phyloP scores from a whole-genome alignment of 1,284 basidiomycete species.

The Cryptococcus deneoformans region DNA sequence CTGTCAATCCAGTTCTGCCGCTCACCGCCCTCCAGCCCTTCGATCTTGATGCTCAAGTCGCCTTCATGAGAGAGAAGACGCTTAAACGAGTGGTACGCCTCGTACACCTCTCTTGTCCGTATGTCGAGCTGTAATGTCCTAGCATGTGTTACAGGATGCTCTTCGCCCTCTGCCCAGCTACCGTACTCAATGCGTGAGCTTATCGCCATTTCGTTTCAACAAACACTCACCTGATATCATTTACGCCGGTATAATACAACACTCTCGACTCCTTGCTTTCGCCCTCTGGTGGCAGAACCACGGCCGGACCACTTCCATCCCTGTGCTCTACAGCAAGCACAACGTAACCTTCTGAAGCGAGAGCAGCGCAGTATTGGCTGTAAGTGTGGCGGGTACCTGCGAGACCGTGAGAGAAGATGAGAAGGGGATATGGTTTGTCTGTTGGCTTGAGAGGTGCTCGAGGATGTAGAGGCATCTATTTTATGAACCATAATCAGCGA shows the following conservation, averaged over 20 bases:
- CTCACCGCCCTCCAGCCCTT: conserved; percentile 5
- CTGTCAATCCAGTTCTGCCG: conserved; percentile 46
- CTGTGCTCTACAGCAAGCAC: conserved; percentile 74
- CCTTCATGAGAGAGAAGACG: conserved; percentile 12
- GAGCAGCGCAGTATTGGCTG: conserved; percentile 64
- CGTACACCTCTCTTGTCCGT: conserved; percentile 64
- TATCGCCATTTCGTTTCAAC: background rate
- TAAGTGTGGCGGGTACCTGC: conserved; percentile 70
- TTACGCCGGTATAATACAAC: too few species aligned
- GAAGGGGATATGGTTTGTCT: conserved; percentile 58
- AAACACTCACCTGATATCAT: too few species aligned
- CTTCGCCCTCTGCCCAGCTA: conserved; percentile 24
- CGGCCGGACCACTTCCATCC: conserved; percentile 65
- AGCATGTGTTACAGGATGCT: conserved; percentile 50
- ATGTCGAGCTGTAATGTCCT: conserved; percentile 64
- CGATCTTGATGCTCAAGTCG: background rate
- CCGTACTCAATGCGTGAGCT: background rate
- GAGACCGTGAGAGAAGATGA: conserved; percentile 77
- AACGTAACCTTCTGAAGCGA: conserved; percentile 70
- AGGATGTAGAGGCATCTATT: conserved; percentile 27
- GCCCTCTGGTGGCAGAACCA: conserved; percentile 37
- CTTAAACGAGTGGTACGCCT: conserved; percentile 51
- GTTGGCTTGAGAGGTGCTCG: conserved; percentile 14
- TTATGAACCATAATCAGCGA: background rate
- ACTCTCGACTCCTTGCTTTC: conserved; percentile 6